phyloP scores from a whole-genome alignment of 495 filamentous ascomycete genomes.

The Halenospora varia region DNA sequence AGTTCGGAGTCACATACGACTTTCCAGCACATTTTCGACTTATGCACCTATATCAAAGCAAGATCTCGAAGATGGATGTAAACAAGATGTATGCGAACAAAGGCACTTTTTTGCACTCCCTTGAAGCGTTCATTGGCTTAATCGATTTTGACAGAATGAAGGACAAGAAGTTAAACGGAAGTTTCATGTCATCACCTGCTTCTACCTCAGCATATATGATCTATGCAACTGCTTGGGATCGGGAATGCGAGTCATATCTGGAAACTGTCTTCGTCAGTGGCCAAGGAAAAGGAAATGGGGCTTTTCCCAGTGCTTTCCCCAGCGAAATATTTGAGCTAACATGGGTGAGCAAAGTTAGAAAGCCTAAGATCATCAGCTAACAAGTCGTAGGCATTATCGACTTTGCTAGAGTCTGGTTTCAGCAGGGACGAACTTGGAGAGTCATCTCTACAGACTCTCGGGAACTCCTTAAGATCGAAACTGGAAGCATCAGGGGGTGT shows the following conservation, averaged over 20 bases:
- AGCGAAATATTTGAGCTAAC: constrained; percentile 38
- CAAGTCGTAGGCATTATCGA: background rate
- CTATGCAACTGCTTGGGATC: constrained; percentile 36
- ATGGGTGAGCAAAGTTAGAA: constrained; percentile 27
- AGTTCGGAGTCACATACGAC: background rate
- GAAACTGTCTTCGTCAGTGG: constrained; percentile 1
- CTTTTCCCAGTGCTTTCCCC: constrained; percentile 32
- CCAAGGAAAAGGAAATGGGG: constrained; percentile 19
- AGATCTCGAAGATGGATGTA: background rate
- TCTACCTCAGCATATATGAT: constrained; percentile 43
- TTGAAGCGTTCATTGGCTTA: constrained; percentile 43
- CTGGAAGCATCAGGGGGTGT: background rate
- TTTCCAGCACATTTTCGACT: background rate
- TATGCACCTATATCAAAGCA: background rate
- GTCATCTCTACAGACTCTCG: background rate
- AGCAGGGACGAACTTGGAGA: background rate
- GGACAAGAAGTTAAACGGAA: constrained; percentile 40
- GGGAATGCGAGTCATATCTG: constrained; percentile 33
- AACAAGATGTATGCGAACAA: constrained; percentile 29
- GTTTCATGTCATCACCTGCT: constrained; percentile 45
- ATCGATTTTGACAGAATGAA: constrained; percentile 37
- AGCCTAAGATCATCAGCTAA: constrained; percentile 9
- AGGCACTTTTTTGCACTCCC: constrained; percentile 37
- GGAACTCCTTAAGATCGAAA: background rate
- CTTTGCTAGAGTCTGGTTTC: background rate